phyloP scores from a whole-genome alignment of 345 rosid species.

The Lepidium africanum region DNA sequence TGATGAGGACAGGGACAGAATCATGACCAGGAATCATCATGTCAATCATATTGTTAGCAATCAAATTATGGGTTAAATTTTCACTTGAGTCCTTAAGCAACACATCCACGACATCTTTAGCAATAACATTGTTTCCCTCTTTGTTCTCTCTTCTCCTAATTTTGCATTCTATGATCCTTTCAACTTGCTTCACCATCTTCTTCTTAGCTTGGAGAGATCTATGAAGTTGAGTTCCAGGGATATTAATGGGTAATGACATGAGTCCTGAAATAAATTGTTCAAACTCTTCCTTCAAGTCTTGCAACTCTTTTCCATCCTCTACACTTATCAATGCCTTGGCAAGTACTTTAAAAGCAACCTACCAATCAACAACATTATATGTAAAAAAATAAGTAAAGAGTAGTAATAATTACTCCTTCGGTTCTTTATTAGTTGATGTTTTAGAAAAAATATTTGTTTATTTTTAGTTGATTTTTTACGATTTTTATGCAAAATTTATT shows the following conservation, averaged over 20 bases:
- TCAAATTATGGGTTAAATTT: constrained; percentile 53
- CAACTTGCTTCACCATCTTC: constrained; percentile 67
- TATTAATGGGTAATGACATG: constrained; percentile 78
- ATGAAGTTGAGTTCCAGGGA: constrained; percentile 87
- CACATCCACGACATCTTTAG: constrained; percentile 67
- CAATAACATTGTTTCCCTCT: constrained; percentile 8
- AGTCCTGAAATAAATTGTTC: constrained; percentile 81
- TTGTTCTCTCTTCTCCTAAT: constrained; percentile 31
- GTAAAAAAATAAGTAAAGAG: not conserved
- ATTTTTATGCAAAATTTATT: too few species aligned
- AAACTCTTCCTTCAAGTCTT: constrained; percentile 59
- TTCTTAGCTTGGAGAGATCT: constrained; percentile 96
- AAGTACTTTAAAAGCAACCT: constrained; percentile 89
- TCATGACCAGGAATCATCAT: constrained; percentile 99
- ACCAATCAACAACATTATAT: constrained; percentile 3
- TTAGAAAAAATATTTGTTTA: too few species aligned
- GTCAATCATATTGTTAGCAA: constrained; percentile 86
- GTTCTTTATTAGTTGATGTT: too few species aligned
- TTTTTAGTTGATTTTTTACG: too few species aligned
- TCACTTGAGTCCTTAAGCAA: constrained; percentile 56
- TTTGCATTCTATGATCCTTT: constrained; percentile 39
- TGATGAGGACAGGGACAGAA: constrained; percentile 90
- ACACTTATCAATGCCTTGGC: constrained; percentile 85
- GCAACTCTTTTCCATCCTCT: constrained; percentile 78
- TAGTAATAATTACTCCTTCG: constrained; percentile 9